Base-by-base conservation (phyloP, 345 rosid genomes). In the Eucalyptus decipiens region DNA sequence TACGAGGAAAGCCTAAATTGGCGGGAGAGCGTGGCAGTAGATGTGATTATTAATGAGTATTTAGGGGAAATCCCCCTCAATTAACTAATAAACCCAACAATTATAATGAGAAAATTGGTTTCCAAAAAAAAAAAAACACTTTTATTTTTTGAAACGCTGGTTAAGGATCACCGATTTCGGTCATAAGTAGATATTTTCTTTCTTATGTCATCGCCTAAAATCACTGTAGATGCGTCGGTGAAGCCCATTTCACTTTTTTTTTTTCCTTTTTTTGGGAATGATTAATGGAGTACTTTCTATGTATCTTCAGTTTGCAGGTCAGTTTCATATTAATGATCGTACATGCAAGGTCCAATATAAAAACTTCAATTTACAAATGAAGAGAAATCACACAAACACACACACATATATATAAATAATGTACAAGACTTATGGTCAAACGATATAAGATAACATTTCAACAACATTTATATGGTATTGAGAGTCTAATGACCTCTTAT, bases 351-450 rank as follows among this genome's bases (percentile, higher is more conserved):
- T 65, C 19, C 19, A n/a, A 65, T 16, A 7, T 16, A n/a, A 3
- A 32, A 69, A 17, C 12, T 32, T 2, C 0, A 69, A 17, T 4
- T 69, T 32, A 69, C 0, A 69, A 1, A 18, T 65, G 3, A 2
- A 13, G 17, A 6, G 0, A 14, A 2, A 28, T 62, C 8, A 62
- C n/a, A n/a, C n/a, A n/a, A n/a, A n/a, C n/a, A n/a, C n/a, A n/a
- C n/a, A n/a, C n/a, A n/a, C 4, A 12, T 62, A 34, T 13, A 12
- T 7, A 30, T n/a, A 30, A 62, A 62, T 4, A 6, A 8, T 14
- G 9, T 8, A 2, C 7, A 65, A 1, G 11, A 65, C 1, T 8
- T 4, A 7, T 15, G 11, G 3, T 69, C 7, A 5, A 32, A 1
- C 0, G 2, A 32, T 67, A 21, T 4, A 18, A 8, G 12, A 32